Evolutionary conservation across 805 yeast genomes (phyloP), one percentile per base, ranked within the genome.

Genomic region (Metschnikowia amazonensis): DNA sequence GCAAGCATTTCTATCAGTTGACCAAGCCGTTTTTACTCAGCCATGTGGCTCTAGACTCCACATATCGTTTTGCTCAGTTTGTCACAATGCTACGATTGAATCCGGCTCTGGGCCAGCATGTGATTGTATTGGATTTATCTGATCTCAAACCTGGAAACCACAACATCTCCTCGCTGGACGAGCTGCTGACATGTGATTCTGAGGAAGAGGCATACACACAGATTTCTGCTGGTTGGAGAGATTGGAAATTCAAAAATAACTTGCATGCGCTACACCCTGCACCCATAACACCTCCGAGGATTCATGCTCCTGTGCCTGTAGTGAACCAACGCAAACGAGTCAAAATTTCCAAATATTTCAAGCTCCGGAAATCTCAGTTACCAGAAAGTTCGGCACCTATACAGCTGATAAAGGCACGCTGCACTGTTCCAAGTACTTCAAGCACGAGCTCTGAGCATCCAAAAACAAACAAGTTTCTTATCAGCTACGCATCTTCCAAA

Each of bases 151-250:
- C 74, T 3, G 70, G 74, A 4, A 62, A 64, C 44, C 59, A 53
- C 40, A 64, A 60, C 45, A 35, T 36, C 11, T 55, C 50, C 24
- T 48, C 45, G 21, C 30, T 28, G 17, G 33, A 14, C 18, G 58
- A 45, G 6, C 52, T 44, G 8, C 47, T 45, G 14, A 36, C 7
- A 7, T 43, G 42, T 16, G 37, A 33, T n/a, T 34, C 40, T 14
- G 31, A 11, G 6, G 50, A 42, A 28, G 42, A 30, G 29, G 18
- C 31, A 11, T n/a, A 44, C 3, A 32, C 45, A 5, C 47, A 37
- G 29, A 47, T 82, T 1, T 64, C 77, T 42, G 96, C 96, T 0
- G 84, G 92, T 8, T 89, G 97, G 97, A 75, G 96, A 60, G 96
- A 89, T 62, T 89, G 96, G 95, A 84, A 87, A 57, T 83, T 76